Conservation (phyloP, 176 grass and related monocot genomes). For the bread wheat (Triticum aestivum) region IWGSC_CS_RefSeq_v2.1 NC_057803.1:82686662-82687161, state of each 20-base stretch:
- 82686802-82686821: not conserved
- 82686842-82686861: not conserved
- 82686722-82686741: slow-evolving; percentile 90
- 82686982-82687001: not conserved
- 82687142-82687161: slow-evolving; percentile 17
- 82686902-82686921: not conserved
- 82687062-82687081: not conserved
- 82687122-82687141: not conserved
- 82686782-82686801: slow-evolving; percentile 64
- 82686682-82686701: slow-evolving; percentile 37
- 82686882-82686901: not conserved
- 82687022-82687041: slow-evolving; percentile 21
- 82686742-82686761: slow-evolving; percentile 82
- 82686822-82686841: not conserved
- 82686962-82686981: slow-evolving; percentile 24
- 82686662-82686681: not conserved
- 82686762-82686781: slow-evolving; percentile 61
- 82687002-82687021: slow-evolving; percentile 5
- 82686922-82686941: not conserved
- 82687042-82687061: not conserved
- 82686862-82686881: not conserved
- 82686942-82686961: not conserved
- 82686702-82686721: slow-evolving; percentile 76
- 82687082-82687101: not conserved
- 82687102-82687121: not conserved